Percentiles rank a stretch among this genome's conserved stretches.
These are phyloP conservation scores for Solanum sejunctum DNA, from an alignment of 257 asterid genomes.

Conservation along the genomic window DNA sequence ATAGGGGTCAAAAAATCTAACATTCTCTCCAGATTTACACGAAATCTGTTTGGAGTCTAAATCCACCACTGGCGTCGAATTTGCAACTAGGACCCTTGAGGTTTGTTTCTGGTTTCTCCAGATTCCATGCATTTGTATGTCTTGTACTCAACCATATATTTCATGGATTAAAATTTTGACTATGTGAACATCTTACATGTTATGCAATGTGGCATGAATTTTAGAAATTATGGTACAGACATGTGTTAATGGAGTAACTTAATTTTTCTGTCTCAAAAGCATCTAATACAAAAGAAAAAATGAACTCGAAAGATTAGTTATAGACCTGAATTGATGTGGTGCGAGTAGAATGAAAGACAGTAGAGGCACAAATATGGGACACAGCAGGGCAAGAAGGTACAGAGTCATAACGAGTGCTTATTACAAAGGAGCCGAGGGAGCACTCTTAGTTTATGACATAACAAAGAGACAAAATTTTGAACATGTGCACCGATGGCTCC, in stretches of 20 bases:
- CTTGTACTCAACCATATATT: neutral
- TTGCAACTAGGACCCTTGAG: constrained; percentile 40
- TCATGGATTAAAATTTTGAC: neutral
- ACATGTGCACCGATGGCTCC: constrained; percentile 29
- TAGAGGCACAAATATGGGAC: constrained; percentile 49
- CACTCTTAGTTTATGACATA: constrained; percentile 29
- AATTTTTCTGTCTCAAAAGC: neutral
- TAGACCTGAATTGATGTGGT: neutral
- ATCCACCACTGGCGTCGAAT: constrained; percentile 43
- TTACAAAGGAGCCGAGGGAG: constrained; percentile 44
- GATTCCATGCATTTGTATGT: neutral
- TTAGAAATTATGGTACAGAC: neutral
- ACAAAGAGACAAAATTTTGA: constrained; percentile 33
- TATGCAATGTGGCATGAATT: neutral
- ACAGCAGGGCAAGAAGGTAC: constrained; percentile 47
- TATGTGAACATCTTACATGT: neutral
- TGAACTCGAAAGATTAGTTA: neutral
- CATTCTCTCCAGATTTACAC: constrained; percentile 30
- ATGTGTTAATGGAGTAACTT: neutral
- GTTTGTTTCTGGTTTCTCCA: constrained; percentile 1
- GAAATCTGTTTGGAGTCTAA: constrained; percentile 34
- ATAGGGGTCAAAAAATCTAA: constrained; percentile 42
- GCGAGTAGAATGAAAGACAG: constrained; percentile 39
- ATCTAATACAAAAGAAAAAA: neutral
- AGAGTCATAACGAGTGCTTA: constrained; percentile 40